Conservation (phyloP, 176 grass and related monocot genomes). For the Raddia distichophylla region DNA sequence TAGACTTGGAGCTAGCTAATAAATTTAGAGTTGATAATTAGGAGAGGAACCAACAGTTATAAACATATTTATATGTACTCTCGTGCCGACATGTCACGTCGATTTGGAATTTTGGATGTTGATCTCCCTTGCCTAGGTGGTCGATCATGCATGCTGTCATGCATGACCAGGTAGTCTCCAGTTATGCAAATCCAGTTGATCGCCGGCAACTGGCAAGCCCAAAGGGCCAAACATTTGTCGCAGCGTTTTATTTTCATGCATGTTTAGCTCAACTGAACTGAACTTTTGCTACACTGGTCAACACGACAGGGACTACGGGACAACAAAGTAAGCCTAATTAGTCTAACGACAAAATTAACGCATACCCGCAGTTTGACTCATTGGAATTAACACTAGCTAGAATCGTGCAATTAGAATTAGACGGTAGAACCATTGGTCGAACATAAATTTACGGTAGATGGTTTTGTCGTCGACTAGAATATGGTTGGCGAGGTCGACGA, state of each 20-base stretch:
- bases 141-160: background rate
- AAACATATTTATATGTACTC: background rate
- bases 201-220: background rate
- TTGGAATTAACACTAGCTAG: no score
- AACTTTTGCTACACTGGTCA: background rate
- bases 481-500: no score
- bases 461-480: no score
- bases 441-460: no score
- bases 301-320: no score
- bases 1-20: background rate
- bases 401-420: background rate
- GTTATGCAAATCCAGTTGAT: background rate
- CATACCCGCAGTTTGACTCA: no score
- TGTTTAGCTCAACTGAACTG: background rate
- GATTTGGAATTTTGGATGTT: conserved; percentile 18
- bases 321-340: background rate
- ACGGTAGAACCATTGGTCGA: no score
- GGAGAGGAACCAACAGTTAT: background rate
- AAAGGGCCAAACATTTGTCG: background rate
- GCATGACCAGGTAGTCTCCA: background rate
- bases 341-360: background rate
- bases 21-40: background rate
- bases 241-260: background rate
- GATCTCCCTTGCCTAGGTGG: background rate
- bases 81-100: conserved; percentile 7